phyloP scores from a whole-genome alignment of 1,284 basidiomycete species.

The Cutaneotrichosporon dermatis region DNA sequence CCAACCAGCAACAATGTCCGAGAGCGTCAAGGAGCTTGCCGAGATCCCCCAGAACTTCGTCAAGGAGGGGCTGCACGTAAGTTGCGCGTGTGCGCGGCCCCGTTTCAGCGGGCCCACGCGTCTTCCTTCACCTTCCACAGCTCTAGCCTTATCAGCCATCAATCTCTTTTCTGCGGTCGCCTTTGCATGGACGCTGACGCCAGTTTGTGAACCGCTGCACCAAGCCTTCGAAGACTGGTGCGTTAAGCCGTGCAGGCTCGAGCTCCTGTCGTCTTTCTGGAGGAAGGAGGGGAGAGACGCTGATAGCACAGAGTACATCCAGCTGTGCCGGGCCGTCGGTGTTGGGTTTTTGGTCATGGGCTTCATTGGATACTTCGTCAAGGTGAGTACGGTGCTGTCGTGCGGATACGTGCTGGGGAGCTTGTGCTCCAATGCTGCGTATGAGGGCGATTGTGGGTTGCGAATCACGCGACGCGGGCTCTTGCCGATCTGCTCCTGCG shows the following conservation, averaged over 20 bases:
- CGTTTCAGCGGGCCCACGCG: too few species aligned
- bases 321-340: conserved; percentile 88
- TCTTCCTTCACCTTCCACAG: neutral
- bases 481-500: too few species aligned
- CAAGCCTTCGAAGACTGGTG: conserved; percentile 93
- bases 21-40: conserved; percentile 78
- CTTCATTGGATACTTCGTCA: conserved; percentile 91
- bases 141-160: too few species aligned
- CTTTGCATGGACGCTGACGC: conserved; percentile 5
- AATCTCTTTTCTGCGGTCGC: neutral
- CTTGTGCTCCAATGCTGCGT: neutral
- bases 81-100: conserved; percentile 26
- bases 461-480: too few species aligned
- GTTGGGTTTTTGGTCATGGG: conserved; percentile 96
- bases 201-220: conserved; percentile 96
- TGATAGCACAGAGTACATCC: conserved; percentile 66
- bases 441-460: neutral
- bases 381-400: conserved; percentile 56
- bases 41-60: conserved; percentile 90
- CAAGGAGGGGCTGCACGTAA: conserved; percentile 86
- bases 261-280: too few species aligned
- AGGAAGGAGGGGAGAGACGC: neutral
- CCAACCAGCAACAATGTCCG: conserved; percentile 51
- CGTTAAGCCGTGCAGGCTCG: conserved; percentile 21
- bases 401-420: neutral